phyloP scores from a whole-genome alignment of 2,329 filamentous ascomycete genomes.

The Daldinia sp. region DNA sequence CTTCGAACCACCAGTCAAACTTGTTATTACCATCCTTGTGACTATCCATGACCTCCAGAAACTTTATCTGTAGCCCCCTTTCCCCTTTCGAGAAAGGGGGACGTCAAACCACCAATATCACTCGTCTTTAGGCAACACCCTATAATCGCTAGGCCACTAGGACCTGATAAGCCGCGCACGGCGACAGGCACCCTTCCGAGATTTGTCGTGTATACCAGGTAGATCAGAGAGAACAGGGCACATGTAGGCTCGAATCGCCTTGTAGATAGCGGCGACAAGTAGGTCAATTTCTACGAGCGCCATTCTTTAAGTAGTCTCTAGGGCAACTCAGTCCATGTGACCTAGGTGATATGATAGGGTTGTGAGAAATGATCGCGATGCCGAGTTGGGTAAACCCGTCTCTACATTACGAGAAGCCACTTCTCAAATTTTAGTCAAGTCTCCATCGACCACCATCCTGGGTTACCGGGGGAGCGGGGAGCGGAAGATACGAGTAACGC shows the following conservation, averaged over 20 bases:
- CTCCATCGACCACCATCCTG: constrained; percentile 33
- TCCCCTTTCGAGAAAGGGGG: constrained; percentile 12
- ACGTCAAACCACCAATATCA: not conserved
- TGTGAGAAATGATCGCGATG: constrained; percentile 7
- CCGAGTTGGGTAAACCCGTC: not conserved
- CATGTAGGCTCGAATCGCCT: constrained; percentile 4
- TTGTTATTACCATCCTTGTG: constrained; percentile 14
- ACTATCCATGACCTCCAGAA: constrained; percentile 19
- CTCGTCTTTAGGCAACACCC: not conserved
- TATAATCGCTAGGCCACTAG: constrained; percentile 5
- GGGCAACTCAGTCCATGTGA: not conserved
- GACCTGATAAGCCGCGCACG: constrained; percentile 9
- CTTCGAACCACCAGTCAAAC: constrained; percentile 2
- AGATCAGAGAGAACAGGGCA: constrained; percentile 14
- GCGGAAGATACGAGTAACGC: constrained; percentile 39
- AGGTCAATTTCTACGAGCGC: constrained; percentile 10
- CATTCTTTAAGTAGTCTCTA: not conserved
- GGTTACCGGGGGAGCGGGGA: constrained; percentile 42
- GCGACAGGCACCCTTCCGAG: constrained; percentile 19
- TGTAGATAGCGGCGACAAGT: not conserved
- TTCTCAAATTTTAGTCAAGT: constrained; percentile 24
- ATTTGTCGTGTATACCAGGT: constrained; percentile 6
- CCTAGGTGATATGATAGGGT: not conserved
- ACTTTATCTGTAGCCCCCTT: constrained; percentile 13
- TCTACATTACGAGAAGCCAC: constrained; percentile 23